Percentiles rank a stretch among this genome's conserved stretches.
Evolutionary conservation across 805 yeast genomes (phyloP).

Genomic region (Lipomyces kockii): DNA sequence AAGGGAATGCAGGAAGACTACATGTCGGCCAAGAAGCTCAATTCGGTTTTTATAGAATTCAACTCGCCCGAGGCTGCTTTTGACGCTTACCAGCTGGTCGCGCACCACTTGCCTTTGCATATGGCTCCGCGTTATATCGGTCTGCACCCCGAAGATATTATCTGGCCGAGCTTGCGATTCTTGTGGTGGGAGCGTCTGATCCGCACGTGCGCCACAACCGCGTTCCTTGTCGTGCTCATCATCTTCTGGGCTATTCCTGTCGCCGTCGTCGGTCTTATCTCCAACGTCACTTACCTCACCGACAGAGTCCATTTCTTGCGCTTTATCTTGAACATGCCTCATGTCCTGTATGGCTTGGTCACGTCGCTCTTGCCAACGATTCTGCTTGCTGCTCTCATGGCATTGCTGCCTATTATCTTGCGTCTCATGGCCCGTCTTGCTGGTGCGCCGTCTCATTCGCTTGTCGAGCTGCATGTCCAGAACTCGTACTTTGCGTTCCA

Average conservation of each 20-base stretch:
- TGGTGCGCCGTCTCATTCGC: conserved; percentile 73
- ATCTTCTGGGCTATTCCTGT: conserved; percentile 97
- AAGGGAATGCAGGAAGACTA: conserved; percentile 60
- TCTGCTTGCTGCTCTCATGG: conserved; percentile 79
- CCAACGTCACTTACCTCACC: conserved; percentile 79
- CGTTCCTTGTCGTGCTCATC: conserved; percentile 64
- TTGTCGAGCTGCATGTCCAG: conserved; percentile 81
- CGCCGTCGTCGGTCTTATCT: conserved; percentile 93
- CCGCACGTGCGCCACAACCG: conserved; percentile 63
- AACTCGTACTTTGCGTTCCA: conserved; percentile 89
- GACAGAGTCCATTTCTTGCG: conserved; percentile 71
- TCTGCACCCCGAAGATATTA: conserved; percentile 76
- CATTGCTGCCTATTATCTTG: conserved; percentile 82
- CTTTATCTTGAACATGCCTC: conserved; percentile 78
- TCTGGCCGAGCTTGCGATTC: conserved; percentile 78
- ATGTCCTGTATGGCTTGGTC: conserved; percentile 72
- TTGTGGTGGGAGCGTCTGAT: conserved; percentile 60
- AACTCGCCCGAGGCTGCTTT: conserved; percentile 86
- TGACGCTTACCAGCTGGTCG: conserved; percentile 78
- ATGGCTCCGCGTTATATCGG: conserved; percentile 60
- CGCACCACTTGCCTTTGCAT: conserved; percentile 52
- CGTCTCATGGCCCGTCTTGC: conserved; percentile 73
- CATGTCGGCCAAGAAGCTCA: conserved; percentile 63
- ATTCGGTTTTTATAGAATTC: conserved; percentile 82
- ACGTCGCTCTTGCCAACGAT: conserved; percentile 88